Base-by-base conservation (phyloP, 768 basidiomycete genomes). In the Tricholoma bakamatsutake region DNA sequence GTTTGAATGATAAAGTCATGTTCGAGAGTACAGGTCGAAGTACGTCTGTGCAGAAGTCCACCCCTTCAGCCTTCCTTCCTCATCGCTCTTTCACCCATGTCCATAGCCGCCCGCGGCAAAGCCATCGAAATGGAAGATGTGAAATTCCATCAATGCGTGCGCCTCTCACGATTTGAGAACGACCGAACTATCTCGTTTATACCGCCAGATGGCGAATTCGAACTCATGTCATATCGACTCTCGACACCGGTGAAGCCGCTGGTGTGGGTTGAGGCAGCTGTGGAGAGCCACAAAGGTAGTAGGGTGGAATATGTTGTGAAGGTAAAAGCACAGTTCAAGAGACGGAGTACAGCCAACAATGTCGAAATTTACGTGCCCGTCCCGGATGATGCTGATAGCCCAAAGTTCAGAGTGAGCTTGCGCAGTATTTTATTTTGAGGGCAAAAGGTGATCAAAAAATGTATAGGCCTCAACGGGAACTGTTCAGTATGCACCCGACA, bases 51-150 rank as follows among this genome's bases (percentile, higher is more conserved):
- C 27, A 52, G 34, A 53, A 40, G 10, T 27, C 47, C 49, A 42
- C 30, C 2, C 24, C 18, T 24, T 31, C 13, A 13, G 30, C 13
- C 34, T 31, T 57, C 37, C 15, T 15, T 43, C 46, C 46, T 15
- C 27, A 42, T 55, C 27, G 24, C 31, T 57, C 31, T 50, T 48
- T 46, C 31, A 27, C 28, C 17, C 40, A 11, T 12, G 27, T 13
- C 27, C 47, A 30, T 69, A 87, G 92, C 93, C 21, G 87, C 93
- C 0, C 84, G 96, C 11, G 96, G 96, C 11, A 99, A 98, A 72
- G 88, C 97, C 2, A 97, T 99, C 62, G 97, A 99, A 73, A 97
- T 99, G 90, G 97, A 99, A 69, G 97, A 98, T 65, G 93, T 98
- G 75, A 98, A 98, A 70, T 99, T 99, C 76, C 97, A 99, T 67